Base-by-base conservation (phyloP, 2,329 filamentous ascomycete species). In the Mariannaea sp. region DNA sequence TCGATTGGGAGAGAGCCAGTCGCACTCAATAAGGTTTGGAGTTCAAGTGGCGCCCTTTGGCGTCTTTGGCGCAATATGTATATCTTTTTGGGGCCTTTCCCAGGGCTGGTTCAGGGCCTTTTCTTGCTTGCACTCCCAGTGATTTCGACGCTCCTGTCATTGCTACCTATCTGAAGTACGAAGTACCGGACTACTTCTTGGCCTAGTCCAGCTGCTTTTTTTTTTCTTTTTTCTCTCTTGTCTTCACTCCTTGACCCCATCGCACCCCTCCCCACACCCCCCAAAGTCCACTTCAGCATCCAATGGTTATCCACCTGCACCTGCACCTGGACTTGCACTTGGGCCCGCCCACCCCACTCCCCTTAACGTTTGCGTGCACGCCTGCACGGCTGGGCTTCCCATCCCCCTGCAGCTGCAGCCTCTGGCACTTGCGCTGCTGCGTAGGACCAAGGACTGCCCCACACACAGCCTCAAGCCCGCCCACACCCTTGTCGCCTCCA, bases 21-120 rank as follows among this genome's bases (percentile, higher is more conserved):
- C 49, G 35, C 33, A 57, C 53, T 61, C 60, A 64, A 65, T 65
- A 65, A 66, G 61, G 63, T 65, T 65, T 65, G 53, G 49, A 56
- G 27, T 56, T 48, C 60, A 53, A 36, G 55, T 60, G 60, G 62
- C 61, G 55, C 51, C 38, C 42, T 53, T 36, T 56, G 58, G 58
- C 58, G 56, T 56, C 54, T 65, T 54, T 61, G 62, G 61, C 55
- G 59, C 53, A 53, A 57, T 65, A 61, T 64, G 61, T 65, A 64
- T 61, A 62, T 64, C 46, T 58, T 59, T 57, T 46, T 49, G 50
- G 58, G 55, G 48, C 41, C 30, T 27, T 40, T 27, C 26, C 45
- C 46, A 49, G 57, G 55, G 47, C 50, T 51, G 36, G 48, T 56
- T 39, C 46, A 48, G 43, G 50, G 44, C 50, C 48, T 20, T 43